Conservation (phyloP, 495 filamentous ascomycete genomes). For the Neurospora tetraspora region DNA sequence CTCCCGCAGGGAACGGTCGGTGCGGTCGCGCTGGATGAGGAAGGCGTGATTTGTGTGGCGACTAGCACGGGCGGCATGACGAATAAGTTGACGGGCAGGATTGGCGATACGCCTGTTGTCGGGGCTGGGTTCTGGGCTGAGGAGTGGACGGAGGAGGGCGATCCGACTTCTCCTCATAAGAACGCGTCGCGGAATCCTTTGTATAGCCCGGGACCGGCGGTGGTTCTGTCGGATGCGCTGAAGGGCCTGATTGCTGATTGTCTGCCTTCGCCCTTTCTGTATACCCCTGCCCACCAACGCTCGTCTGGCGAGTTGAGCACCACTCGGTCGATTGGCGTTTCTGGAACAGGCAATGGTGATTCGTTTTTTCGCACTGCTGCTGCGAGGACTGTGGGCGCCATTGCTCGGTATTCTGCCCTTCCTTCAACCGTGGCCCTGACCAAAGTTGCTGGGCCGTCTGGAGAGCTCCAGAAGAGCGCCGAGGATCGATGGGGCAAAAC, state of each 20-base stretch:
- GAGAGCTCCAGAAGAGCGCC: slow-evolving; percentile 68
- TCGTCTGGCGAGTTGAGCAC: slow-evolving; percentile 6
- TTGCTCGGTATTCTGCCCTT: slow-evolving; percentile 48
- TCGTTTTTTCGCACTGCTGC: slow-evolving; percentile 73
- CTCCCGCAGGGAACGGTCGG: slow-evolving; percentile 79
- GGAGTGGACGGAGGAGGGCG: slow-evolving; percentile 49
- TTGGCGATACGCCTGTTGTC: slow-evolving; percentile 80
- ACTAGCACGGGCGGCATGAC: slow-evolving; percentile 85
- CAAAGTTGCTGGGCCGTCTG: slow-evolving; percentile 56
- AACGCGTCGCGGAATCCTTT: neutral
- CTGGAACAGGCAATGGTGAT: slow-evolving; percentile 85
- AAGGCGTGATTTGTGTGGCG: slow-evolving; percentile 64
- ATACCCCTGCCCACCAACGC: slow-evolving; percentile 17
- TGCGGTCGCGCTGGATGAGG: slow-evolving; percentile 63
- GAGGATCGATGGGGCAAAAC: slow-evolving; percentile 64
- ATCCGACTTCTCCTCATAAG: slow-evolving; percentile 5
- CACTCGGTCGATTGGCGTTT: slow-evolving; percentile 57
- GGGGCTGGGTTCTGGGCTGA: slow-evolving; percentile 91
- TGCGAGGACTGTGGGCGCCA: slow-evolving; percentile 59
- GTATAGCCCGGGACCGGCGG: slow-evolving; percentile 18
- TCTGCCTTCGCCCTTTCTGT: slow-evolving; percentile 32
- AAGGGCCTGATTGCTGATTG: slow-evolving; percentile 41
- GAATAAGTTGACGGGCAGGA: slow-evolving; percentile 75
- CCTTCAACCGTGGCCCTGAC: slow-evolving; percentile 43
- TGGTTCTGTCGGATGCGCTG: slow-evolving; percentile 31